Evolutionary conservation across 805 yeast genomes (phyloP).

Genomic region (Sugiyamaella mastotermitis): DNA sequence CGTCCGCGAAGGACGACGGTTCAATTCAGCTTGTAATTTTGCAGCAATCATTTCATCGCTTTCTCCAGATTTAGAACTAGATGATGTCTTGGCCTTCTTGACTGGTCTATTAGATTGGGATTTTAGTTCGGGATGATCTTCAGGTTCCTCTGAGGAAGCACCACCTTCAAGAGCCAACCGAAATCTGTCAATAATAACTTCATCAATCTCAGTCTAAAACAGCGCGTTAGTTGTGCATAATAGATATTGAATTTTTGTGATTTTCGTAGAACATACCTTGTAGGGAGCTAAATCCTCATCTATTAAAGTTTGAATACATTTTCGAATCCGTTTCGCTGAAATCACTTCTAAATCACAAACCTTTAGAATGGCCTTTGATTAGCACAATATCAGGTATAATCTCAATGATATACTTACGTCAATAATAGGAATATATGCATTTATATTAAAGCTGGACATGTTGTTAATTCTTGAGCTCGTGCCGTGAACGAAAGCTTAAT

Average conservation of each 20-base stretch:
- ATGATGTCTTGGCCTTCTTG: constrained; percentile 22
- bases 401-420: too few species aligned
- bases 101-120: background rate
- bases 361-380: constrained; percentile 56
- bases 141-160: background rate
- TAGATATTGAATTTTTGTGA: background rate
- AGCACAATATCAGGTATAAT: background rate
- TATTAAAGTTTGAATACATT: constrained; percentile 66
- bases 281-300: constrained; percentile 45
- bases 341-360: constrained; percentile 65
- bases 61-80: constrained; percentile 35
- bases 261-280: constrained; percentile 23
- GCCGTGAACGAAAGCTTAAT: too few species aligned
- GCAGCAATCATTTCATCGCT: constrained; percentile 34
- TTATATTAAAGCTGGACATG: too few species aligned
- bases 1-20: constrained; percentile 14
- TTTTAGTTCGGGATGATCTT: background rate
- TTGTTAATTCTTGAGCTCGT: too few species aligned
- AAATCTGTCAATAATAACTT: constrained; percentile 54
- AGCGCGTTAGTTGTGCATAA: too few species aligned
- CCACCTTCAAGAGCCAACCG: constrained; percentile 36
- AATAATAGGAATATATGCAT: too few species aligned
- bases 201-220: constrained; percentile 57
- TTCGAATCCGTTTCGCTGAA: constrained; percentile 64
- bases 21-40: constrained; percentile 34